phyloP scores from a whole-genome alignment of 306 rosid species.

The Citrullus amarus region DNA sequence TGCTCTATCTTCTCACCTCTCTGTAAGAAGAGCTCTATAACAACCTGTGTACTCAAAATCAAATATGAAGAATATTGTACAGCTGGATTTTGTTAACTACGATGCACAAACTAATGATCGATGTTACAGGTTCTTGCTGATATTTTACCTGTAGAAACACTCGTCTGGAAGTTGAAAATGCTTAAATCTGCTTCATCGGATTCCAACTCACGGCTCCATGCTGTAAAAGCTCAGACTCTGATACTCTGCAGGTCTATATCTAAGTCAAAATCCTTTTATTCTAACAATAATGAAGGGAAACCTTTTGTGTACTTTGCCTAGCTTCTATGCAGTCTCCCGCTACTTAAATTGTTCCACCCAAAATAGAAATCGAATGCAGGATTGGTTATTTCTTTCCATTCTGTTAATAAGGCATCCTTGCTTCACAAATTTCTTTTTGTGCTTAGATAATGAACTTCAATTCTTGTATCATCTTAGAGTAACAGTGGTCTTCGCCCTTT shows the following conservation, averaged over 20 bases:
- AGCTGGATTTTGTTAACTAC: background rate
- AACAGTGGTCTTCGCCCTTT: background rate
- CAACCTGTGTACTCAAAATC: background rate
- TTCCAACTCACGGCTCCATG: constrained; percentile 60
- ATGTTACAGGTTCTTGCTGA: constrained; percentile 59
- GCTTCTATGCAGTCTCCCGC: background rate
- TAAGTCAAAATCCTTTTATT: background rate
- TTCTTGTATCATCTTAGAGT: background rate
- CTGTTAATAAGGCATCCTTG: background rate
- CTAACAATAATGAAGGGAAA: background rate
- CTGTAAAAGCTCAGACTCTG: constrained; percentile 69
- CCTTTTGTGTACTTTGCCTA: background rate
- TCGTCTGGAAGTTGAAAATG: constrained; percentile 70
- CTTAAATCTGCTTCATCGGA: constrained; percentile 59
- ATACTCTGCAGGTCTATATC: constrained; percentile 59
- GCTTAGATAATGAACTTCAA: background rate
- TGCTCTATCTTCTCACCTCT: constrained; percentile 43
- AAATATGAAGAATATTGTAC: background rate
- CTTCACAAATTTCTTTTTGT: background rate
- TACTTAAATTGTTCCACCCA: background rate
- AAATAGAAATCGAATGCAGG: background rate
- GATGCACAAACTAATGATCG: constrained; percentile 18
- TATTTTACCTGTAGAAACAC: constrained; percentile 66
- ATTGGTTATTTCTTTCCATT: background rate
- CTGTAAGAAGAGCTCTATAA: constrained; percentile 35